Evolutionary conservation across 2,329 filamentous ascomycete species (phyloP), one percentile per base, ranked within the genome.

Genomic region (Colletotrichum spaethianum): DNA sequence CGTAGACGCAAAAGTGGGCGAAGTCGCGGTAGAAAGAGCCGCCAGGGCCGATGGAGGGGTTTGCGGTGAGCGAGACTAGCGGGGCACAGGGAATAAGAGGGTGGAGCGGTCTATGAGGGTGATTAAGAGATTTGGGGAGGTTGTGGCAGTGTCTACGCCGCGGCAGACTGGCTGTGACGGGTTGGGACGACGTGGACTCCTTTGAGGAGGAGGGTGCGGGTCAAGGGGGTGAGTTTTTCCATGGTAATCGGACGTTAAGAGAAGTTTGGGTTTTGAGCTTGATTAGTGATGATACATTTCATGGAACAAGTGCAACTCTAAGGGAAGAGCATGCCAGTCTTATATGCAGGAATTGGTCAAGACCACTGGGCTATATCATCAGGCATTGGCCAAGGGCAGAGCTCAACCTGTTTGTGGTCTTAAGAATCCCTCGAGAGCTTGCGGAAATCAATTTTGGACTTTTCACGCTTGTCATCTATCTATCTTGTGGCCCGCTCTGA

Each of bases 1-100:
- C 77, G 59, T 82, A 84, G 48, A 84, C 75, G 28, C 82, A 83
- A 76, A 85, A 84, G 73, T 84, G 83, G 0, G 78, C 76, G 2
- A 80, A 81, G 56, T 82, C 80, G 53, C 76, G 76, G 62, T 77
- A 81, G 52, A 50, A 74, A 67, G 72, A 75, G 65, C 80, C 80
- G 8, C 80, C 80, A 16, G 78, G 78, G 68, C 80, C 80, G 59
- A 66, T 48, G 42, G 14, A 0, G 18, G 52, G 40, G 23, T 59
- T 66, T 16, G 63, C 63, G 14, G 63, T 66, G 53, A 66, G 59
- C 23, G 63, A 50, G 40, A 42, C 40, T 2, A 53, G 63, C 7
- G 63, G 63, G 16, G 53, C 53, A 1, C 53, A 42, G 2, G 26
- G 33, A 11, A 23, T 7, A 59, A 44, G 3, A 31, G 48, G 2